Base-by-base conservation (phyloP, 2,329 filamentous ascomycete species). In the Aaosphaeria pasadenensis region DNA sequence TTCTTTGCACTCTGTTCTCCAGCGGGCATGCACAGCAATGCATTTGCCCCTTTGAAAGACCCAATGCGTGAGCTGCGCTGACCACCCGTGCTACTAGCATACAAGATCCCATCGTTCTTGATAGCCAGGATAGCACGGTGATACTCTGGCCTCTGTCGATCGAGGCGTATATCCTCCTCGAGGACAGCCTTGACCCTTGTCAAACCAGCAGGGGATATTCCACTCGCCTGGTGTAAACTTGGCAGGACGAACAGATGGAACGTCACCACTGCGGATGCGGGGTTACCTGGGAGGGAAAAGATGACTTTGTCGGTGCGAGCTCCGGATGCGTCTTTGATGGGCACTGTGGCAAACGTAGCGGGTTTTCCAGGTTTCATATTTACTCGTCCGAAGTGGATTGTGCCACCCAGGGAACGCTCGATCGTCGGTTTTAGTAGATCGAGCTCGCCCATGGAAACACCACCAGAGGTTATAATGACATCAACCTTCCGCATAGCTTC, bases 331-430 rank as follows among this genome's bases (percentile, higher is more conserved):
- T 67, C 63, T 47, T 85, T 85, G 63, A 81, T 75, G 0, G 89
- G 85, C 0, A 97, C 81, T 0, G 90, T 96, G 2, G 94, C 94
- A 69, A 99, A 99, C 0, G 94, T 99, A 0, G 91, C 96, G 2
- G 94, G 94, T 71, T 97, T 99, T 4, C 94, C 94, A 0, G 94
- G 94, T 75, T 99, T 99, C 94, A 99, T 97, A 46, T 87, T 83
- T 3, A 99, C 94, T 3, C 94, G 87, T 28, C 94, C 94, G 60
- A 99, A 99, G 71, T 96, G 94, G 56, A 99, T 96, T 0, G 86
- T 94, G 6, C 94, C 94, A 48, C 91, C 90, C 1, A 99, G 81
- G 1, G 85, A 79, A 39, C 92, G 86, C 74, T 97, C 94, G 60
- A 99, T 89, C 0, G 92, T 97, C 0, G 94, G 92, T 69, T 99